These are phyloP conservation scores for Agarophyton chilense DNA, from an alignment of 23 red algal species.

Conservation along the genomic window DNA sequence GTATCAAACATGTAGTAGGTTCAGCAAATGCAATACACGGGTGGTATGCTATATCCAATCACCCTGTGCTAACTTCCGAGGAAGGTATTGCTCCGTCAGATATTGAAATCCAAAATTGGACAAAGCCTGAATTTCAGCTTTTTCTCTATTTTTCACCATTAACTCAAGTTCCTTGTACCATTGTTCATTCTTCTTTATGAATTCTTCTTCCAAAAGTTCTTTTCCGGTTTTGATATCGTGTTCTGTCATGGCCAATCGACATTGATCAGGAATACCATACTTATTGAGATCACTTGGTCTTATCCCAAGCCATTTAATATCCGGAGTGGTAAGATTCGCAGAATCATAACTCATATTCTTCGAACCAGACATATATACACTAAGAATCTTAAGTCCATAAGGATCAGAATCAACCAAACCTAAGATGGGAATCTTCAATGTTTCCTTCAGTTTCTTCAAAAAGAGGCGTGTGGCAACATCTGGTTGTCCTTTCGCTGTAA, in stretches of 20 bases:
- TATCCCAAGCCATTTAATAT: slow-evolving; percentile 96
- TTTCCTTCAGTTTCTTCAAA: slow-evolving; percentile 68
- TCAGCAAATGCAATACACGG: too few relatives aligned
- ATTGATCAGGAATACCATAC: slow-evolving; percentile 92
- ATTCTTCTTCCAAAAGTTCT: slow-evolving; percentile 90
- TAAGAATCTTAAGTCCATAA: slow-evolving; percentile 93
- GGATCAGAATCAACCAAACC: slow-evolving; percentile 97
- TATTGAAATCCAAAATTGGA: slow-evolving; percentile 95
- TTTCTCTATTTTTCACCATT: slow-evolving; percentile 97
- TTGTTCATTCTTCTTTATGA: slow-evolving; percentile 86
- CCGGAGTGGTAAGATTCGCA: slow-evolving; percentile 93
- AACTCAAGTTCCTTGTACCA: slow-evolving; percentile 87
- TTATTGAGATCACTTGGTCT: slow-evolving; percentile 88
- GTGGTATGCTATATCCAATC: slow-evolving; percentile 81
- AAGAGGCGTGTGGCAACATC: slow-evolving; percentile 93
- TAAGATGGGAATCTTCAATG: slow-evolving; percentile 79
- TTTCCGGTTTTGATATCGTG: slow-evolving; percentile 98
- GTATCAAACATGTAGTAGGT: too few relatives aligned
- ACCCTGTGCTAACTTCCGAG: slow-evolving; percentile 79
- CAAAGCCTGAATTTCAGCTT: slow-evolving; percentile 95
- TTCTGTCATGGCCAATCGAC: slow-evolving; percentile 87
- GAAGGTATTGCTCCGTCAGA: slow-evolving; percentile 88
- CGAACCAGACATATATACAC: slow-evolving; percentile 95
- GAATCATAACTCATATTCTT: slow-evolving; percentile 98
- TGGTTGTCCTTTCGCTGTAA: slow-evolving; percentile 95